A percentile compares a stretch with the other conserved stretches of the same genome.
These are phyloP conservation scores for Cyclotella sp. DNA, from an alignment of 108 stramenopile species.

Conservation along the genomic window DNA sequence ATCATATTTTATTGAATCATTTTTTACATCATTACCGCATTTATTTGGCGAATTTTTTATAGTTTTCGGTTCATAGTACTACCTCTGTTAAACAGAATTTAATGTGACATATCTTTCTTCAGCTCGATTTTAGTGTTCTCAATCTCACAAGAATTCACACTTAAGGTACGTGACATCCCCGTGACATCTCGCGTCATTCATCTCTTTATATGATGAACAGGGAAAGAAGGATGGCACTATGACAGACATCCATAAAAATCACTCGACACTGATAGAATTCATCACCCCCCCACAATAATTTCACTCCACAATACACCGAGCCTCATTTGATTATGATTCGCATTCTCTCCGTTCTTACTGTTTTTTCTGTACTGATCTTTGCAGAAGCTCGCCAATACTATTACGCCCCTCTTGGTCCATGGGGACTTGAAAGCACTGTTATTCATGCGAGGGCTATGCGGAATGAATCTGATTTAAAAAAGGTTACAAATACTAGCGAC, in stretches of 20 bases:
- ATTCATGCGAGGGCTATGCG: slow-evolving; percentile 15
- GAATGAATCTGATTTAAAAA: slow-evolving; percentile 11
- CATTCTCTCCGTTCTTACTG: not conserved
- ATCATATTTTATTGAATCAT: no score
- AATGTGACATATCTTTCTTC: no score
- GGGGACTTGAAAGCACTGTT: slow-evolving; percentile 36
- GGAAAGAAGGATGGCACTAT: no score
- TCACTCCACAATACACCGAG: not conserved
- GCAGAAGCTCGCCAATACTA: slow-evolving; percentile 22
- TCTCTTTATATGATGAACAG: no score
- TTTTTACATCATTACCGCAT: no score
- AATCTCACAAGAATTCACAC: no score
- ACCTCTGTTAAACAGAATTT: no score
- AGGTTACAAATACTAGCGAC: slow-evolving; percentile 25
- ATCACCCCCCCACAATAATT: not conserved
- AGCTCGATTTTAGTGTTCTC: no score
- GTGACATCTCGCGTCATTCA: no score
- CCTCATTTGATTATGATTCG: not conserved
- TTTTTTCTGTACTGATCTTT: not conserved
- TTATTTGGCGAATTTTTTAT: no score
- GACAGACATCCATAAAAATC: not conserved
- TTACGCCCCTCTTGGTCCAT: slow-evolving; percentile 40
- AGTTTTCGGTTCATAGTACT: no score
- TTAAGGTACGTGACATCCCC: no score
- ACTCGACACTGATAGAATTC: not conserved